Evolutionary conservation across 2,329 filamentous ascomycete genomes (phyloP).

Genomic region (Stemphylium vesicarium): DNA sequence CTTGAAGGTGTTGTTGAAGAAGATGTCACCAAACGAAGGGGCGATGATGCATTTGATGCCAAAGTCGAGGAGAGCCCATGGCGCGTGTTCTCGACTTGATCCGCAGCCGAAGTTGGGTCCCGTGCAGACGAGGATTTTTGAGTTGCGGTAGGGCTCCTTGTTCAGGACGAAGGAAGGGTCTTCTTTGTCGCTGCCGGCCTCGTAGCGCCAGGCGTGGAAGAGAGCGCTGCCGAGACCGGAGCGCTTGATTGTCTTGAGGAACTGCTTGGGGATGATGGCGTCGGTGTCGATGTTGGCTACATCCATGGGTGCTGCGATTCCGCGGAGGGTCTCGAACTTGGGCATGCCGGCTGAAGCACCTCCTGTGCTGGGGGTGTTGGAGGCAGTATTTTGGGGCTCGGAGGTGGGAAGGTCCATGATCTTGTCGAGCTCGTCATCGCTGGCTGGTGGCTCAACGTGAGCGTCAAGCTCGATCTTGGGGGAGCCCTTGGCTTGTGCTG

Average conservation of each 20-base stretch:
- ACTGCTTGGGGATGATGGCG: slow-evolving; percentile 98
- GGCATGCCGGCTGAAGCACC: slow-evolving; percentile 69
- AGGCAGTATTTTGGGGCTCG: slow-evolving; percentile 71
- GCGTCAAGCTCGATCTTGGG: slow-evolving; percentile 66
- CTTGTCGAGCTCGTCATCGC: slow-evolving; percentile 68
- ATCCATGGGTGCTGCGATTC: slow-evolving; percentile 86
- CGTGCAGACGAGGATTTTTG: slow-evolving; percentile 91
- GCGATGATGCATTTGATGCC: slow-evolving; percentile 95
- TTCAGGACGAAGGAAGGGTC: slow-evolving; percentile 88
- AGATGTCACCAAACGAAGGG: slow-evolving; percentile 87
- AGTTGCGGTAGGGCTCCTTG: slow-evolving; percentile 78
- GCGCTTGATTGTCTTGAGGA: slow-evolving; percentile 98
- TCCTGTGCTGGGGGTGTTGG: slow-evolving; percentile 53
- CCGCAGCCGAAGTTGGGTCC: slow-evolving; percentile 97
- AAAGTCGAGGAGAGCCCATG: slow-evolving; percentile 96
- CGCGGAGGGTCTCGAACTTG: slow-evolving; percentile 83
- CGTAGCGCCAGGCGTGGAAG: slow-evolving; percentile 83
- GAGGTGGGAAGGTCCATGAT: slow-evolving; percentile 65
- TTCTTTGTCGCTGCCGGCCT: slow-evolving; percentile 68
- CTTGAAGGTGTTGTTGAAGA: slow-evolving; percentile 99
- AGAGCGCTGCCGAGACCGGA: slow-evolving; percentile 88
- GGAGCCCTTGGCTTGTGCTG: slow-evolving; percentile 55
- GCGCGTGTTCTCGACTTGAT: slow-evolving; percentile 90
- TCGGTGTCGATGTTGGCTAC: slow-evolving; percentile 96
- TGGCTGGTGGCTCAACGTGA: slow-evolving; percentile 63